These are phyloP conservation scores for Ogataea kodamae DNA, from an alignment of 805 yeast genomes.

Conservation along the genomic window DNA sequence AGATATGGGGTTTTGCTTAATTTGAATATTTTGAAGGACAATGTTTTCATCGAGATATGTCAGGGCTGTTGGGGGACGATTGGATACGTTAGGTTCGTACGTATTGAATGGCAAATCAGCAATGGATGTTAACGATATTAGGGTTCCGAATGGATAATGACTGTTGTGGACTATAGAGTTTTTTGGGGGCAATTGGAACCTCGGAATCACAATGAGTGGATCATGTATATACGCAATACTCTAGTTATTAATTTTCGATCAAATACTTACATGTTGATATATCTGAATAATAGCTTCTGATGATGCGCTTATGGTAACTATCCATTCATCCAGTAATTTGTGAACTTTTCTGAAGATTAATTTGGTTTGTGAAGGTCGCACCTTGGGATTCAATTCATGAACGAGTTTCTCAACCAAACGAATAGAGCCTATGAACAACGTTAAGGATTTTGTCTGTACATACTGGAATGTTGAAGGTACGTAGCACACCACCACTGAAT, in stretches of 20 bases:
- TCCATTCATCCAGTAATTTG: slow-evolving; percentile 3
- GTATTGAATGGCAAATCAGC: too few species aligned
- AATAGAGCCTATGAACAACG: background rate
- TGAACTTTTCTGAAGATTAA: slow-evolving; percentile 1
- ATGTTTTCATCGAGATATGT: slow-evolving; percentile 2
- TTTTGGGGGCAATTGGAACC: slow-evolving; percentile 2
- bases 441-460: too few species aligned
- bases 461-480: too few species aligned
- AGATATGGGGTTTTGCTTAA: background rate
- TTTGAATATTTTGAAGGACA: slow-evolving; percentile 1
- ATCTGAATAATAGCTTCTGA: background rate
- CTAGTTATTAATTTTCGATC: slow-evolving; percentile 1
- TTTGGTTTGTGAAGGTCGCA: background rate
- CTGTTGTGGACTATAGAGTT: background rate
- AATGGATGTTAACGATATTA: too few species aligned
- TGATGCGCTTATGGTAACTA: slow-evolving; percentile 2
- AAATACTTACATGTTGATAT: slow-evolving; percentile 1
- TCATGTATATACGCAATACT: slow-evolving; percentile 1
- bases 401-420: background rate
- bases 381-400: slow-evolving; percentile 1
- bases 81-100: too few species aligned
- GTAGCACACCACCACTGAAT: too few species aligned
- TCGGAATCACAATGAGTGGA: slow-evolving; percentile 3
- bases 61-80: slow-evolving; percentile 3
- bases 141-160: slow-evolving; percentile 4